Conservation (phyloP, 1,284 basidiomycete genomes). For the Coniferiporia sulphurascens region DNA sequence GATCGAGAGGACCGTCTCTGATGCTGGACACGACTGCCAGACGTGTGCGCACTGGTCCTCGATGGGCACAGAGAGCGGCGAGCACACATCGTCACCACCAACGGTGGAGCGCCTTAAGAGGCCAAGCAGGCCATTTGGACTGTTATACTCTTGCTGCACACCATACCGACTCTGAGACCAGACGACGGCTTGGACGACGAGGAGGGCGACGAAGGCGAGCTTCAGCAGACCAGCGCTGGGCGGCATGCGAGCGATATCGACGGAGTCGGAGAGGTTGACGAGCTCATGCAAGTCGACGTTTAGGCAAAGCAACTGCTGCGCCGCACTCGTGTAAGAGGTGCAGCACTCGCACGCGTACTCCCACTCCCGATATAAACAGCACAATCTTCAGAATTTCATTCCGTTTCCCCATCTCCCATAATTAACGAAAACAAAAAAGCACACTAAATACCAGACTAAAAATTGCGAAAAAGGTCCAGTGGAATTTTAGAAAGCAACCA, state of each 20-base stretch:
- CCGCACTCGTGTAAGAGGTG: no score
- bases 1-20: constrained; percentile 63
- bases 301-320: neutral
- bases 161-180: constrained; percentile 62
- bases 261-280: neutral
- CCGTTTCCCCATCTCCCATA: neutral
- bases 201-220: constrained; percentile 43
- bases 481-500: neutral
- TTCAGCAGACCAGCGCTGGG: neutral
- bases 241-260: neutral
- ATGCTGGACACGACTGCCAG: constrained; percentile 43
- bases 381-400: neutral
- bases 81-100: constrained; percentile 44
- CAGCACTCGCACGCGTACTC: neutral
- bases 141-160: neutral
- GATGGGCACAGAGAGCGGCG: constrained; percentile 48
- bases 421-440: neutral
- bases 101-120: constrained; percentile 2
- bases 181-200: constrained; percentile 52
- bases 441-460: neutral
- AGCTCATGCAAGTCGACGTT: neutral
- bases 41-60: constrained; percentile 65
- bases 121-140: constrained; percentile 6
- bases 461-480: neutral
- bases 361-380: neutral